Percentiles rank a stretch among this genome's conserved stretches.
Conservation (phyloP, 352 stramenopile genomes). For the Phytophthora kernoviae region DNA sequence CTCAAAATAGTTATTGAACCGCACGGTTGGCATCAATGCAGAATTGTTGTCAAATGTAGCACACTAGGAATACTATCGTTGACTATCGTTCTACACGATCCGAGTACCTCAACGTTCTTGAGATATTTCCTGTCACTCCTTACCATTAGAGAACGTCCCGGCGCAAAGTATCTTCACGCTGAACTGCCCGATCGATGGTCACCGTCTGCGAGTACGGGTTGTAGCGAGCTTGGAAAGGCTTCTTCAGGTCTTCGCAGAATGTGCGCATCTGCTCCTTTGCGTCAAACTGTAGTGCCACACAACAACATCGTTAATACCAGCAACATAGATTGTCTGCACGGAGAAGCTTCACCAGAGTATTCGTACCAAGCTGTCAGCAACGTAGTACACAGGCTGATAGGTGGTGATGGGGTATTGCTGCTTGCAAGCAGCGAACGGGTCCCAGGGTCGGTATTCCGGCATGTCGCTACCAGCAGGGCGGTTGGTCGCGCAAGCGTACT, state of each 20-base stretch:
- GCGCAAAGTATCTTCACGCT: conserved; percentile 54
- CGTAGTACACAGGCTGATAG: conserved; percentile 97
- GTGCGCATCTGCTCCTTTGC: conserved; percentile 94
- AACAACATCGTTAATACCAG: not conserved
- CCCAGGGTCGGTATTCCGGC: conserved; percentile 93
- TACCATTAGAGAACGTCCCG: not conserved
- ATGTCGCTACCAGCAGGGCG: conserved; percentile 62
- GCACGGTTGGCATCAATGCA: not conserved
- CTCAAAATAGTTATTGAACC: conserved; percentile 27
- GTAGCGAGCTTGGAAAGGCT: conserved; percentile 96
- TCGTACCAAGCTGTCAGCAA: conserved; percentile 92
- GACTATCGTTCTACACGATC: not conserved
- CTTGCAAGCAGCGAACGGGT: conserved; percentile 92
- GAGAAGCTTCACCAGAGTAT: not conserved
- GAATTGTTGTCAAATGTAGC: not conserved
- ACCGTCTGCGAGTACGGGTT: conserved; percentile 93
- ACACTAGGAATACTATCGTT: not conserved
- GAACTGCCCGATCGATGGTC: conserved; percentile 73
- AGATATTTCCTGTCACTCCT: not conserved
- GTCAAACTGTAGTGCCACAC: conserved; percentile 59
- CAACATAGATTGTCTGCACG: not conserved
- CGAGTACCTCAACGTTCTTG: not conserved
- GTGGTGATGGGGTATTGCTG: conserved; percentile 98
- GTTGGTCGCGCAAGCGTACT: conserved; percentile 91
- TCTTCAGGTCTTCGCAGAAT: conserved; percentile 95